Evolutionary conservation across 2,329 filamentous ascomycete species (phyloP).

Genomic region (Akanthomyces dipterigenus): DNA sequence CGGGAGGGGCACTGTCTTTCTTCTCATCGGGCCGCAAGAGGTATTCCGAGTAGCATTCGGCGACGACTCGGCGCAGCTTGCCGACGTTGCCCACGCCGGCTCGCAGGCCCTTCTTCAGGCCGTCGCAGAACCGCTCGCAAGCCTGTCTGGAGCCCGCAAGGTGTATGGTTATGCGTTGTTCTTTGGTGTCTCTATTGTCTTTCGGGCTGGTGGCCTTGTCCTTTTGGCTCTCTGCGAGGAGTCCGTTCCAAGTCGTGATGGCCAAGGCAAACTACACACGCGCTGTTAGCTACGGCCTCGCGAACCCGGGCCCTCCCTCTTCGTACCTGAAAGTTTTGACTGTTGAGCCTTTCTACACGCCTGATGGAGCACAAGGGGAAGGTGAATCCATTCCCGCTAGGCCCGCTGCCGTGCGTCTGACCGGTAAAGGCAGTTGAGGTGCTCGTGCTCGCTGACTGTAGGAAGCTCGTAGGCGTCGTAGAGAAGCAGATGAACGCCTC

Average conservation of each 20-base stretch:
- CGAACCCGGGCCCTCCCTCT: not conserved
- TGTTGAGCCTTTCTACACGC: conserved; percentile 86
- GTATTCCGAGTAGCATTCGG: conserved; percentile 89
- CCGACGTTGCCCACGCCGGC: conserved; percentile 83
- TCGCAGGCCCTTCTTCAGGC: conserved; percentile 81
- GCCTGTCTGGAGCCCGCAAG: conserved; percentile 81
- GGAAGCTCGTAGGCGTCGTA: conserved; percentile 82
- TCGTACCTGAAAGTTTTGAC: conserved; percentile 69
- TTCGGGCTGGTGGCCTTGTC: conserved; percentile 35
- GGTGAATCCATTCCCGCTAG: conserved; percentile 92
- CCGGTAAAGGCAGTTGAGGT: conserved; percentile 82
- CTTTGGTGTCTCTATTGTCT: conserved; percentile 40
- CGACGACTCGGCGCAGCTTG: conserved; percentile 71
- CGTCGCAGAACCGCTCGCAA: conserved; percentile 95
- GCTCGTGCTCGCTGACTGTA: conserved; percentile 69
- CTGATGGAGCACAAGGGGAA: conserved; percentile 87
- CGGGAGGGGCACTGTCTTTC: conserved; percentile 57
- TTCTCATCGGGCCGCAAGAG: conserved; percentile 57
- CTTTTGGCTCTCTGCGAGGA: conserved; percentile 50
- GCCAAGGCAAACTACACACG: conserved; percentile 70
- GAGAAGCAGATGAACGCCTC: conserved; percentile 96
- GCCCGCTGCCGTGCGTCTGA: conserved; percentile 86
- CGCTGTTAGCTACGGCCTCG: not conserved
- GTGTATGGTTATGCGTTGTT: conserved; percentile 87
- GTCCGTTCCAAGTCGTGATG: conserved; percentile 88